These are phyloP conservation scores for Inonotus hispidus DNA, from an alignment of 1,284 basidiomycete species.

Conservation along the genomic window DNA sequence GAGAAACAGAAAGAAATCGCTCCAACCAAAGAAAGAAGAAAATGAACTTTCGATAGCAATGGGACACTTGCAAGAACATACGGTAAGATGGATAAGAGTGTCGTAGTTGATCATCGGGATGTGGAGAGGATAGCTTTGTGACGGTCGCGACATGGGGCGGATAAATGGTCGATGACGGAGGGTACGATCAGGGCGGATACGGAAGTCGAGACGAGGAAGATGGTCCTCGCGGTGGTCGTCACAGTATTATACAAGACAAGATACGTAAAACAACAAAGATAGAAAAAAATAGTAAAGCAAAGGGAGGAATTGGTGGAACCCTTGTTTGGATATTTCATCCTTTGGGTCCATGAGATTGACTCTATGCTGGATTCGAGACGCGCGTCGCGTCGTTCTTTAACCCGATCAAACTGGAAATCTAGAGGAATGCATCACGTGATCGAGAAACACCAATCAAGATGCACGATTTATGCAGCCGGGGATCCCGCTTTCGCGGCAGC, in stretches of 20 bases:
- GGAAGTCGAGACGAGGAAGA: background rate
- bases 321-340: background rate
- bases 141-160: background rate
- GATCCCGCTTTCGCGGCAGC: background rate
- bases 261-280: slow-evolving; percentile 3
- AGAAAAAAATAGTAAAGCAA: background rate
- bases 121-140: background rate
- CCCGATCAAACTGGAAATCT: background rate
- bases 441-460: slow-evolving; percentile 3
- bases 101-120: background rate
- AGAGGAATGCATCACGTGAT: slow-evolving; percentile 1
- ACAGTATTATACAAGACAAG: background rate
- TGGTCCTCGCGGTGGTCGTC: background rate
- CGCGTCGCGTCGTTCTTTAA: background rate
- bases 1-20: background rate
- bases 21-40: background rate
- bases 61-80: background rate
- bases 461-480: background rate
- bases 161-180: background rate
- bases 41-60: background rate
- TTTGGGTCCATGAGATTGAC: background rate
- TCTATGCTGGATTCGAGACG: background rate
- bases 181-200: background rate
- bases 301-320: background rate
- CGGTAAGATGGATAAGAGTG: background rate